Evolutionary conservation across 768 basidiomycete species (phyloP).

Genomic region (Amanita thiersii): DNA sequence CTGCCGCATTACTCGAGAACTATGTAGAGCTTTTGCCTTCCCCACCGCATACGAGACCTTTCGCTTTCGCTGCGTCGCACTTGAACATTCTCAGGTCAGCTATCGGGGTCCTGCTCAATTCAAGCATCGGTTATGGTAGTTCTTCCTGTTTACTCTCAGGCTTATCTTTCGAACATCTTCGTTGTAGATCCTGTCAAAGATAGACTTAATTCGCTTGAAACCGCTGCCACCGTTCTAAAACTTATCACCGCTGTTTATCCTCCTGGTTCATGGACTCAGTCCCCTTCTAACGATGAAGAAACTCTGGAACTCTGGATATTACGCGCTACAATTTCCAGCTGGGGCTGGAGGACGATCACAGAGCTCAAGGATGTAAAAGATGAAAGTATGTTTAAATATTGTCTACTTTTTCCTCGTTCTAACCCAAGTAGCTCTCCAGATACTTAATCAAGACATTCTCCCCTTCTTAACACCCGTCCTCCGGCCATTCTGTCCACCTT

Average conservation of each 20-base stretch:
- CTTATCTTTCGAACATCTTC: background rate
- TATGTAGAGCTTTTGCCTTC: conserved; percentile 45
- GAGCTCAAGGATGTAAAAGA: conserved; percentile 68
- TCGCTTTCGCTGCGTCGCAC: conserved; percentile 49
- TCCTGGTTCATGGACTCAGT: conserved; percentile 53
- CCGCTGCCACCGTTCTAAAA: conserved; percentile 59
- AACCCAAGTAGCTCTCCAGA: conserved; percentile 18
- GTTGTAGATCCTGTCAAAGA: conserved; percentile 60
- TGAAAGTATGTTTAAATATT: conserved; percentile 40
- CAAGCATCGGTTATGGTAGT: conserved; percentile 69
- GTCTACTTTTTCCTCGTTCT: background rate
- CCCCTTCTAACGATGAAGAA: conserved; percentile 30
- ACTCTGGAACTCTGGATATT: conserved; percentile 39
- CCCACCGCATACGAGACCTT: conserved; percentile 26
- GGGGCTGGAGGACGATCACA: conserved; percentile 73
- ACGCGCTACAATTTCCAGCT: conserved; percentile 57
- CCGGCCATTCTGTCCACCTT: conserved; percentile 51
- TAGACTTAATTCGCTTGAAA: conserved; percentile 60
- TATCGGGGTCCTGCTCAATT: conserved; percentile 73
- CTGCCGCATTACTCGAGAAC: conserved; percentile 60
- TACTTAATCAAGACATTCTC: conserved; percentile 56
- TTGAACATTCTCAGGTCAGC: conserved; percentile 70
- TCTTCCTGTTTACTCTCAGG: background rate
- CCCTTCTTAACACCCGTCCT: conserved; percentile 56
- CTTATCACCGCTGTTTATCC: conserved; percentile 66